A percentile compares a stretch with the other conserved stretches of the same genome.
Conservation (phyloP, 2,329 filamentous ascomycete genomes). For the Gnomoniopsis sp. region DNA sequence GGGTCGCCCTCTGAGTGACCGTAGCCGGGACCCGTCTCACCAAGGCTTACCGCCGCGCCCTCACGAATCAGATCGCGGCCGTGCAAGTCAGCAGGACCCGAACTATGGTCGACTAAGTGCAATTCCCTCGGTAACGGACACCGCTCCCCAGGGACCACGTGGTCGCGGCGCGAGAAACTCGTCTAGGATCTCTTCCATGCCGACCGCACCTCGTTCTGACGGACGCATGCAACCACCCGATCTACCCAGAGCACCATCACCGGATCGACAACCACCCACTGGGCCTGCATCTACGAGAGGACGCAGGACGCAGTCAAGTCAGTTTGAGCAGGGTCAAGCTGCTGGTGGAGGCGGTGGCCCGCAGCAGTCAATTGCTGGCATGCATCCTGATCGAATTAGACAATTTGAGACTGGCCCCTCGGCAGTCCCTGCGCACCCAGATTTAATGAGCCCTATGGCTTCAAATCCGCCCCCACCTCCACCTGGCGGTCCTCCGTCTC, state of each 20-base stretch:
- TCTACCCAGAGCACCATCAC: slow-evolving; percentile 38
- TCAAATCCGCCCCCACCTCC: slow-evolving; percentile 30
- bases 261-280: slow-evolving; percentile 50
- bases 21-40: slow-evolving; percentile 40
- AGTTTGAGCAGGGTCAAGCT: slow-evolving; percentile 31
- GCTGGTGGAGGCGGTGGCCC: slow-evolving; percentile 20
- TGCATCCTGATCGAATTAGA: slow-evolving; percentile 41
- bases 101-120: slow-evolving; percentile 61
- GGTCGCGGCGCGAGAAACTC: slow-evolving; percentile 36
- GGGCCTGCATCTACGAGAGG: slow-evolving; percentile 49
- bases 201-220: slow-evolving; percentile 39
- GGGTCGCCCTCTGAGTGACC: slow-evolving; percentile 28
- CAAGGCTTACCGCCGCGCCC: slow-evolving; percentile 33
- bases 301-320: slow-evolving; percentile 34
- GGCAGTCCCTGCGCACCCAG: slow-evolving; percentile 43
- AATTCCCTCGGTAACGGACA: slow-evolving; percentile 40
- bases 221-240: slow-evolving; percentile 39
- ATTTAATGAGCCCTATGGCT: slow-evolving; percentile 47
- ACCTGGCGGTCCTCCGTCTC: slow-evolving; percentile 19
- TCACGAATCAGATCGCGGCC: slow-evolving; percentile 47
- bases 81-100: slow-evolving; percentile 53
- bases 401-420: slow-evolving; percentile 28
- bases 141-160: slow-evolving; percentile 53
- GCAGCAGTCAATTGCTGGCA: slow-evolving; percentile 21
- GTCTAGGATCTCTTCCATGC: slow-evolving; percentile 28